Evolutionary conservation across 164 flowering plant genomes (phyloP).

Genomic region (Tinospora cordifolia): DNA sequence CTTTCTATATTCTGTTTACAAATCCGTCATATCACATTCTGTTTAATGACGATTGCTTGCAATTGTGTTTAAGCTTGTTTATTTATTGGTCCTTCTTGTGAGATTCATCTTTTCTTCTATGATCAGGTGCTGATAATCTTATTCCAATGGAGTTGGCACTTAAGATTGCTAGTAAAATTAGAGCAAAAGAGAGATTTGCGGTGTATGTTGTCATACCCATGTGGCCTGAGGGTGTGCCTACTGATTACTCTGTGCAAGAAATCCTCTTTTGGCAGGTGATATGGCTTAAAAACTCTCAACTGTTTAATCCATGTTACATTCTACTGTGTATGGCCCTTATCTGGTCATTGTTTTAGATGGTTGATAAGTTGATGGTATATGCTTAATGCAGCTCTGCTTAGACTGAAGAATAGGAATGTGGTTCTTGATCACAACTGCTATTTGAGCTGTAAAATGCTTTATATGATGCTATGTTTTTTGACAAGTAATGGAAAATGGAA

Average conservation of each 20-base stretch:
- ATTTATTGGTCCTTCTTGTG: background rate
- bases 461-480: background rate
- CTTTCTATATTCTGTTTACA: too few relatives aligned
- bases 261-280: slow-evolving; percentile 85
- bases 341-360: too few relatives aligned
- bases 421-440: background rate
- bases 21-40: too few relatives aligned
- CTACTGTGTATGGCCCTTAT: too few relatives aligned
- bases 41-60: too few relatives aligned
- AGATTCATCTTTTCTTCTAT: slow-evolving; percentile 1
- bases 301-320: background rate
- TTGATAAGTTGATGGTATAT: background rate
- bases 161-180: slow-evolving; percentile 71
- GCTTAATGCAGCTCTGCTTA: background rate
- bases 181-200: slow-evolving; percentile 75
- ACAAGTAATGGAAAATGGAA: too few relatives aligned
- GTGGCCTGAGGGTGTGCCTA: slow-evolving; percentile 88
- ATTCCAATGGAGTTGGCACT: slow-evolving; percentile 84
- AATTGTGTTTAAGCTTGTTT: background rate
- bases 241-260: slow-evolving; percentile 61
- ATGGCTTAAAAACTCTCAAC: background rate
- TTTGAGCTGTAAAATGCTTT: background rate
- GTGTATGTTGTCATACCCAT: slow-evolving; percentile 71
- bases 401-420: background rate
- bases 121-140: slow-evolving; percentile 71